Conservation (phyloP, 2,329 filamentous ascomycete genomes). For the Verticillium dahliae region DNA sequence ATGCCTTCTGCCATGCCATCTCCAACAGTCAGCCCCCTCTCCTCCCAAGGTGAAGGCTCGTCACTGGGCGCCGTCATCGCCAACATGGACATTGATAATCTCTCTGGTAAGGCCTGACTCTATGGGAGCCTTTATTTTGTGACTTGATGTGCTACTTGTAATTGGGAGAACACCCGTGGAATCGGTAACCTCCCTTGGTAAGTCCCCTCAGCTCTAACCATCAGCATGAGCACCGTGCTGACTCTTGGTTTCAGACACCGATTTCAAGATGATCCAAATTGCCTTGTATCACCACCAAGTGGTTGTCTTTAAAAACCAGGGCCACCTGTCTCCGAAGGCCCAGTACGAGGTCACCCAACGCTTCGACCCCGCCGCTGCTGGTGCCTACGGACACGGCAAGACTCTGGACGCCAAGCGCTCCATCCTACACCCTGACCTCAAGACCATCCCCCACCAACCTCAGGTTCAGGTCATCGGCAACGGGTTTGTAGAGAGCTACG, state of each 20-base stretch:
- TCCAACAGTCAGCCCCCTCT: slow-evolving; percentile 27
- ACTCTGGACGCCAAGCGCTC: slow-evolving; percentile 58
- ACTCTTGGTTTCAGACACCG: slow-evolving; percentile 40
- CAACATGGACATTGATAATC: slow-evolving; percentile 53
- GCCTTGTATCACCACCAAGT: slow-evolving; percentile 65
- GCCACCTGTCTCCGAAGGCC: slow-evolving; percentile 56
- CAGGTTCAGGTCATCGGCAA: slow-evolving; percentile 74
- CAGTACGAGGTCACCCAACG: slow-evolving; percentile 68
- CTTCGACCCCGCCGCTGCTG: slow-evolving; percentile 61
- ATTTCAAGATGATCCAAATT: slow-evolving; percentile 57
- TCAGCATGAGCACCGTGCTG: slow-evolving; percentile 4
- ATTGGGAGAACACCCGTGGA: slow-evolving; percentile 48
- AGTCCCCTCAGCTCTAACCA: slow-evolving; percentile 17
- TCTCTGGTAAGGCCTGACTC: slow-evolving; percentile 44
- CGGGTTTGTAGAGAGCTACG: slow-evolving; percentile 61
- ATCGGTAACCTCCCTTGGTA: slow-evolving; percentile 55
- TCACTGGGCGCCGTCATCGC: slow-evolving; percentile 53
- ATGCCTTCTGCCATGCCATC: background rate
- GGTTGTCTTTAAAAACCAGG: slow-evolving; percentile 64
- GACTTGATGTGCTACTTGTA: slow-evolving; percentile 5
- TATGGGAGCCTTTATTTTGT: slow-evolving; percentile 3
- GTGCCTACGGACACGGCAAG: slow-evolving; percentile 69
- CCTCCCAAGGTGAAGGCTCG: slow-evolving; percentile 11
- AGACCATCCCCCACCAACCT: slow-evolving; percentile 73
- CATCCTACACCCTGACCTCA: slow-evolving; percentile 72